Conservation (phyloP, 2,329 filamentous ascomycete species). For the Ceratocystis diversiconidia region DNA sequence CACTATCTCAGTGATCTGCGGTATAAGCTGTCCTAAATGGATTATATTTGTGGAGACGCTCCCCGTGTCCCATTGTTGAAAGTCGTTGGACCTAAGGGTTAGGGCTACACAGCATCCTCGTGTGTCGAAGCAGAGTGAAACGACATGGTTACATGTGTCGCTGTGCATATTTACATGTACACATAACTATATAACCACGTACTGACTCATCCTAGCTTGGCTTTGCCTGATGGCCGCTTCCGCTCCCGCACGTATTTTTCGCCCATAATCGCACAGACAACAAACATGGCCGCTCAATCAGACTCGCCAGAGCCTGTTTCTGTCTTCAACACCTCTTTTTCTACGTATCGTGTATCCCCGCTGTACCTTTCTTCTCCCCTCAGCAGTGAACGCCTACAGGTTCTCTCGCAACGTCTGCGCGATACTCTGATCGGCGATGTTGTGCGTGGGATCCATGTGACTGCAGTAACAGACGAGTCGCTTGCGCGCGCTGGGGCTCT, state of each 20-base stretch:
- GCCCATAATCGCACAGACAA: background rate
- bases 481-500: conserved; percentile 31
- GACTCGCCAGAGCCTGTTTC: conserved; percentile 24
- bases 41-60: no score
- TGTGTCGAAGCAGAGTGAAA: background rate
- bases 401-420: conserved; percentile 35
- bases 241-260: background rate
- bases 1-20: no score
- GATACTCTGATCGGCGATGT: conserved; percentile 44
- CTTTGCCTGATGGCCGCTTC: no score
- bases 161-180: no score
- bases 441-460: conserved; percentile 44
- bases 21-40: no score
- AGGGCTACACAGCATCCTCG: background rate
- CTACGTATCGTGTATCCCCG: conserved; percentile 41
- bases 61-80: no score
- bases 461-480: conserved; percentile 28
- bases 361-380: conserved; percentile 29
- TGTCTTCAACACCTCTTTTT: conserved; percentile 46
- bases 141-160: no score
- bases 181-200: no score
- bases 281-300: conserved; percentile 16
- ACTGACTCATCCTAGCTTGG: no score
- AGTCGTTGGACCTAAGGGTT: background rate
- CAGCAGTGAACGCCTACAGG: conserved; percentile 27